Base-by-base conservation (phyloP, 306 rosid species). In the Malus fusca region DNA sequence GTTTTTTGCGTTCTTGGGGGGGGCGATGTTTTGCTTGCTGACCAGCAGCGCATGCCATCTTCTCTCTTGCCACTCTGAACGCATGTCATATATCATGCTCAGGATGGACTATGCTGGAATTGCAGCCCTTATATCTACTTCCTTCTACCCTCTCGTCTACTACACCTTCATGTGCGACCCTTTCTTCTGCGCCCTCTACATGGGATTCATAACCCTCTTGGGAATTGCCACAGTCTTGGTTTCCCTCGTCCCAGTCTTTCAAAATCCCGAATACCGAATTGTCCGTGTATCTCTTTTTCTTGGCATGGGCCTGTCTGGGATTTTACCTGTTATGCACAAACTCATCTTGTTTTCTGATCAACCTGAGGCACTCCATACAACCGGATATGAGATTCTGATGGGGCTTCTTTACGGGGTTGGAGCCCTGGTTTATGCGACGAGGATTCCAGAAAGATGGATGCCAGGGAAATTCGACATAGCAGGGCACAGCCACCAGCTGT, bases 41-140 rank as follows among this genome's bases (percentile, higher is more conserved):
- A 84, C 93, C 19, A 95, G 99, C 91, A 95, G 97, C 80, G 43
- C 83, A 23, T 95, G 99, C 84, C 99, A 95, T 81, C 99, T 95
- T 40, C 84, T 95, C 79, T 92, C 93, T 22, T 95, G 99, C 84
- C 97, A 92, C 83, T 95, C 99, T 2, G 85, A 89, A 83, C 96
- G 96, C 8, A 28, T 89, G 66, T 85, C 96, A 1, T 95, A 89
- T 84, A 87, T 95, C 75, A 92, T 92, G 97, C 93, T 92, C 40
- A 87, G 99, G 84, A 92, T 95, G 9, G 99, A 95, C 85, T 92
- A 95, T 68, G 97, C 97, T n/a, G 99, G 99, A 84, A 95, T 95
- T 75, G 97, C 98, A 2, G 97, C 97, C 74, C 96, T 95, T 68
- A 95, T 95, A 70, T 85, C 97, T 5, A 92, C 99, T 72, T 95